These are phyloP conservation scores for Lactarius akahatsu DNA, from an alignment of 768 basidiomycete species.

Conservation along the genomic window DNA sequence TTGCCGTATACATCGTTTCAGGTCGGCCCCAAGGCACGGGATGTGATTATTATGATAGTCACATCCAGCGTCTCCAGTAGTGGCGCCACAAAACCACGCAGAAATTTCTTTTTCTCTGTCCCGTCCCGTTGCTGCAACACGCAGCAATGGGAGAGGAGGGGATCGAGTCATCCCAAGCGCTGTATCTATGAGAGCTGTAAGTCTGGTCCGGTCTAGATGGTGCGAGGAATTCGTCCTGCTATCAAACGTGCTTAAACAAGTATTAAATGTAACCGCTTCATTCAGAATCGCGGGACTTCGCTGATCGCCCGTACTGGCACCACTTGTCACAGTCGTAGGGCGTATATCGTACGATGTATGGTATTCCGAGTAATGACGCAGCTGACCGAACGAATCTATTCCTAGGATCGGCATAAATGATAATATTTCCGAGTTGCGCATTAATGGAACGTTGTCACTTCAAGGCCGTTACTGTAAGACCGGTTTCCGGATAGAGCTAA, in stretches of 20 bases:
- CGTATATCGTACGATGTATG: neutral
- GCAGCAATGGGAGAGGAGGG: neutral
- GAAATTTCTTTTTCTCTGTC: neutral
- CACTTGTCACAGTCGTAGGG: neutral
- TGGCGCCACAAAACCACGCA: constrained; percentile 1
- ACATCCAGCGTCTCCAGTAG: neutral
- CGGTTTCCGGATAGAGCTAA: neutral
- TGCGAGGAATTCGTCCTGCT: neutral
- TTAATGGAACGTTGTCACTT: neutral
- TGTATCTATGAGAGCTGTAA: neutral
- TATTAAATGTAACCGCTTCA: neutral
- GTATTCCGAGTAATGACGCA: neutral
- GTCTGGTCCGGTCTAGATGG: neutral
- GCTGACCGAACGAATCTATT: neutral
- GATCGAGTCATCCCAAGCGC: neutral
- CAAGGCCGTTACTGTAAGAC: neutral
- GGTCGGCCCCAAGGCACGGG: neutral
- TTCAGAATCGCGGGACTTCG: neutral
- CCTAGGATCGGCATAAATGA: neutral
- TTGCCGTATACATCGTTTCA: neutral
- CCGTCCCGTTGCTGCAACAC: neutral
- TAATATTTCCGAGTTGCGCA: neutral
- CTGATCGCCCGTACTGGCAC: neutral
- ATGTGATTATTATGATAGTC: neutral
- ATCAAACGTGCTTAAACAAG: neutral